These are phyloP conservation scores for Cystobasidium pallidum DNA, from an alignment of 1,284 basidiomycete species.

Conservation along the genomic window DNA sequence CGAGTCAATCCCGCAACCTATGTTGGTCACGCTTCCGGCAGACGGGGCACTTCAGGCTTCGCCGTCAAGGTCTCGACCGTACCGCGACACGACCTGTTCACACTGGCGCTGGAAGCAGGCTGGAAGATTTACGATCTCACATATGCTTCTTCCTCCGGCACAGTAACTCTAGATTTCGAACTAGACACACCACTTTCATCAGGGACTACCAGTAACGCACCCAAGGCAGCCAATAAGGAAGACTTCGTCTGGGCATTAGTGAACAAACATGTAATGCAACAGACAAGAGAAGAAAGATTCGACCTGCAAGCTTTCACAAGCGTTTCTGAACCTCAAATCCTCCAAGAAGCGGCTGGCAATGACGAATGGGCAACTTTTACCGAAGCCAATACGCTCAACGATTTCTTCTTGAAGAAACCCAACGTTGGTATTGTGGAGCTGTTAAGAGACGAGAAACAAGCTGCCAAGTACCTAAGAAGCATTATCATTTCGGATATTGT, in stretches of 20 bases:
- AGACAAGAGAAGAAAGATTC: conserved; percentile 31
- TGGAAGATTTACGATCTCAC: conserved; percentile 40
- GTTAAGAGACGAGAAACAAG: conserved; percentile 26
- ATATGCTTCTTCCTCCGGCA: conserved; percentile 18
- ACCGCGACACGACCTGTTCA: conserved; percentile 30
- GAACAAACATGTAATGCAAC: conserved; percentile 30
- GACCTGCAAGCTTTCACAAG: conserved; percentile 39
- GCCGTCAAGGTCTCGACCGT: conserved; percentile 12
- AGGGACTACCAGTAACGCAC: not conserved
- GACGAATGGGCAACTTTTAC: conserved; percentile 36
- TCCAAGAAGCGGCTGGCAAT: conserved; percentile 23
- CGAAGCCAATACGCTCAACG: conserved; percentile 25
- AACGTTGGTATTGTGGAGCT: conserved; percentile 42
- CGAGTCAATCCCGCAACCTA: conserved; percentile 30
- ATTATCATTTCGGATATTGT: conserved; percentile 39
- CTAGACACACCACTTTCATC: conserved; percentile 21
- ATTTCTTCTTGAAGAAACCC: conserved; percentile 34
- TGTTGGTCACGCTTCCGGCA: conserved; percentile 32
- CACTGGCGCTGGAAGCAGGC: conserved; percentile 4
- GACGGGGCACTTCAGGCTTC: conserved; percentile 35
- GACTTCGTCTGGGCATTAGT: conserved; percentile 38
- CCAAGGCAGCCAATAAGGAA: conserved; percentile 26
- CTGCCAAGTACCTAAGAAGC: conserved; percentile 26
- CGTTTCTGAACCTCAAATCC: conserved; percentile 5
- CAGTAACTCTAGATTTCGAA: conserved; percentile 32